Percentiles rank a stretch among this genome's conserved stretches.
Evolutionary conservation across 495 filamentous ascomycete species (phyloP).

Genomic region (Amorphotheca resinae): DNA sequence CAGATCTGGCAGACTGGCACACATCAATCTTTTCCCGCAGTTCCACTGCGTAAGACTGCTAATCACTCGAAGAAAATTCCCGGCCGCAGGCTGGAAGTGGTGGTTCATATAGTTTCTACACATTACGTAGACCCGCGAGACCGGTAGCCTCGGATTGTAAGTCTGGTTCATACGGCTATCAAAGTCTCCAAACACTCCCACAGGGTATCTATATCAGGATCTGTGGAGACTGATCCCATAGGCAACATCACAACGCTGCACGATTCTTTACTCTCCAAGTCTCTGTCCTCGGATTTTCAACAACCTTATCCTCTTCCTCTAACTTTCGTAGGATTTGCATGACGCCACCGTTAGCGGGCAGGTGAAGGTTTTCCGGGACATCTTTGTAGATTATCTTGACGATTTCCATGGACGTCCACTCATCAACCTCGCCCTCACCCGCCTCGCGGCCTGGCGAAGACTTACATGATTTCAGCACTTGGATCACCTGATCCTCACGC

Average conservation of each 20-base stretch:
- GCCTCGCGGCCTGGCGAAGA: constrained; percentile 17
- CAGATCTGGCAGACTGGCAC: too few species aligned
- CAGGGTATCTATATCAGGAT: too few species aligned
- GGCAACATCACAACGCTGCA: constrained; percentile 28
- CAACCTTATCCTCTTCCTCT: constrained; percentile 49
- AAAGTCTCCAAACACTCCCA: too few species aligned
- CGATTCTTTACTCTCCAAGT: constrained; percentile 39
- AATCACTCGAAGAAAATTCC: too few species aligned
- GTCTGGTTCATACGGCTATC: too few species aligned
- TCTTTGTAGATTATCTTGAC: constrained; percentile 77
- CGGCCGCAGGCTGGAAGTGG: too few species aligned
- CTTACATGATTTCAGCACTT: constrained; percentile 40
- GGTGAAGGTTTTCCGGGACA: constrained; percentile 61
- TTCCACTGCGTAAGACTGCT: too few species aligned
- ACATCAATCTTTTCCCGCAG: too few species aligned
- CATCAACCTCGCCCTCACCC: constrained; percentile 15
- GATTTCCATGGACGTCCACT: constrained; percentile 63
- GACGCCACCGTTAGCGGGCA: constrained; percentile 57
- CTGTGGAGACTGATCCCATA: too few species aligned
- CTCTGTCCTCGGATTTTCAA: constrained; percentile 33
- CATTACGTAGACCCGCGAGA: too few species aligned
- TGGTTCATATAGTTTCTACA: too few species aligned
- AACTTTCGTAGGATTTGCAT: constrained; percentile 59
- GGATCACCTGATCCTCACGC: constrained; percentile 72
- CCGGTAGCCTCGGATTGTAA: too few species aligned